Evolutionary conservation across 1,284 basidiomycete genomes (phyloP).

Genomic region (Irpex sp.): DNA sequence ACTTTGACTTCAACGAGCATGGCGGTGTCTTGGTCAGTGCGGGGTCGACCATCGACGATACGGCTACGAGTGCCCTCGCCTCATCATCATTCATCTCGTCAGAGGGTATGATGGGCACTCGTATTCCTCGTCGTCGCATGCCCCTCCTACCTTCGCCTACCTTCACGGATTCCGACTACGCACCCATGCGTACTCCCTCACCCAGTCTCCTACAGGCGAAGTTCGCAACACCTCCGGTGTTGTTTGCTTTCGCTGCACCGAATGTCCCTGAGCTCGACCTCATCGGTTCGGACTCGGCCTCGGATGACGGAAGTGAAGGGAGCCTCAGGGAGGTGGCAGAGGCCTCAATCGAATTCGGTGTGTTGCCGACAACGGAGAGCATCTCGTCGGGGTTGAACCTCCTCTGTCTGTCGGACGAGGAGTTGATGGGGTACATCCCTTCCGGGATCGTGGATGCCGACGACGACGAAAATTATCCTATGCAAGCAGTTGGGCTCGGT

Average conservation of each 20-base stretch:
- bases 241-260: not conserved
- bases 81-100: not conserved
- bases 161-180: not conserved
- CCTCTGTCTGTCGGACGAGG: not conserved
- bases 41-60: not conserved
- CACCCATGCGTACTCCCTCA: conserved; percentile 3
- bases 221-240: not conserved
- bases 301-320: not conserved
- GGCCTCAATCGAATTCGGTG: not conserved
- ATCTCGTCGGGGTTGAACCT: not conserved
- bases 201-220: not conserved
- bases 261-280: not conserved
- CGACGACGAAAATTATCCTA: not conserved
- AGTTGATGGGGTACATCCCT: not conserved
- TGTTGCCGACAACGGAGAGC: not conserved
- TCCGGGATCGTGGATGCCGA: not conserved
- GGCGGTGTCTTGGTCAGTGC: not conserved
- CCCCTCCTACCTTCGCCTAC: not conserved
- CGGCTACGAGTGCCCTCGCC: not conserved
- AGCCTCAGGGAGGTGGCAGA: not conserved
- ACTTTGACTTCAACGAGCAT: not conserved
- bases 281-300: not conserved
- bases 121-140: not conserved
- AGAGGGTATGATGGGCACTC: not conserved
- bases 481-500: not conserved